Evolutionary conservation across 2,329 filamentous ascomycete species (phyloP), one percentile per base, ranked within the genome.

Genomic region (Fusarium luffae): DNA sequence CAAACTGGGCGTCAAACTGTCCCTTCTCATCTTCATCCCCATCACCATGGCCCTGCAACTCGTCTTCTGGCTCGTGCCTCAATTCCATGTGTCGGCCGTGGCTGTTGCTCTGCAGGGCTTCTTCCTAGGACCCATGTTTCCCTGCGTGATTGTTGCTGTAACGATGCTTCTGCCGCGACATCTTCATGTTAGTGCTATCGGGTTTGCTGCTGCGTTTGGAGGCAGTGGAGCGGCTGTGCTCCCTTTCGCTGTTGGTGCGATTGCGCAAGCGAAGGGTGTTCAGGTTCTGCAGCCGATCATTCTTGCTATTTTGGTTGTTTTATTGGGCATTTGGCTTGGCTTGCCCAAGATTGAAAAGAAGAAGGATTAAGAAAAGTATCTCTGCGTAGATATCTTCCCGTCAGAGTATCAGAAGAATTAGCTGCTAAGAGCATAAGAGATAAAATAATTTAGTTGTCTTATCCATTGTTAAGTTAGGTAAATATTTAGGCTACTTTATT

Each of bases 1-100:
- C 0, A 81, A 83, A 10, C 79, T 93, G 12, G 92, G 92, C 1
- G 92, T 94, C 79, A 92, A 91, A 74, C 72, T 85, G 14, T 85
- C 89, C 18, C 84, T 90, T 34, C 73, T 82, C 23, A 58, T 76
- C 46, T 96, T 95, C 78, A 85, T 94, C 6, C 79, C 86, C 5
- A 75, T 89, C 14, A 85, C 88, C 4, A 89, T 93, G 75, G 88
- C 76, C 0, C 83, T 93, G 6, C 87, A 93, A 72, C 85, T 95
- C 1, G 79, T 95, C 50, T 92, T 95, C 81, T 96, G 92, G 92
- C 88, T 94, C 2, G 90, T 96, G 0, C 92, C 93, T 0, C 86
- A 91, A 52, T 93, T 94, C 77, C 87, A 91, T 73, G 90, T 92
- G 4, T 92, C 90, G 0, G 90, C 91, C 0, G 85, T 94, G 2